A percentile compares a stretch with the other conserved stretches of the same genome.
Conservation (phyloP, 495 filamentous ascomycete genomes). For the Daldinia decipiens region DNA sequence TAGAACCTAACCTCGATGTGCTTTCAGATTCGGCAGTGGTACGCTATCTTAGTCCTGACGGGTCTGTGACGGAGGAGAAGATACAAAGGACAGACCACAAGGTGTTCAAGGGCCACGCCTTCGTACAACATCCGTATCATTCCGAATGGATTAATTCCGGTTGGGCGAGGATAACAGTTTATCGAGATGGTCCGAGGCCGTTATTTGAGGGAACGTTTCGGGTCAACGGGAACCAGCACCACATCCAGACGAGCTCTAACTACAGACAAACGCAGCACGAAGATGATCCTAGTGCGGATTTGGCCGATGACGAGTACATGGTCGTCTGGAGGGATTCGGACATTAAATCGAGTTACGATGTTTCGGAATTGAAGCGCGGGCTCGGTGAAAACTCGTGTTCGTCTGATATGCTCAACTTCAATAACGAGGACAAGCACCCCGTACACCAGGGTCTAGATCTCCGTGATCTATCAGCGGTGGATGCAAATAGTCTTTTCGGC, state of each 20-base stretch:
- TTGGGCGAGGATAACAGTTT: constrained; percentile 84
- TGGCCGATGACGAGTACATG: constrained; percentile 79
- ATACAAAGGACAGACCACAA: constrained; percentile 77
- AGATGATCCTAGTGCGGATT: constrained; percentile 76
- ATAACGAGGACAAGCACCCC: constrained; percentile 71
- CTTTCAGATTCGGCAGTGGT: constrained; percentile 79
- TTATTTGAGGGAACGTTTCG: constrained; percentile 93
- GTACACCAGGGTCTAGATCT: constrained; percentile 62
- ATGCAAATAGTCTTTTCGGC: constrained; percentile 51
- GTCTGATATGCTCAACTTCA: constrained; percentile 77
- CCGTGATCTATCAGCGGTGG: constrained; percentile 46
- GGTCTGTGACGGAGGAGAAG: constrained; percentile 69
- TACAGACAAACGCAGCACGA: constrained; percentile 78
- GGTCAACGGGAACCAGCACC: constrained; percentile 81
- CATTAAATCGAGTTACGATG: constrained; percentile 57
- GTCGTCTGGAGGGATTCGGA: constrained; percentile 92
- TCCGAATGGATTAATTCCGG: constrained; percentile 81
- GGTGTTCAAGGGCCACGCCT: constrained; percentile 84
- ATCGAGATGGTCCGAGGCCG: constrained; percentile 77
- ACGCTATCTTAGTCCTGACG: constrained; percentile 75
- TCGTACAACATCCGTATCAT: constrained; percentile 68
- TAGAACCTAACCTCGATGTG: constrained; percentile 94
- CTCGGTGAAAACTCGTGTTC: constrained; percentile 57
- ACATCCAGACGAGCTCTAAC: constrained; percentile 79
- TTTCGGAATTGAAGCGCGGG: constrained; percentile 52